Evolutionary conservation across 2,329 filamentous ascomycete genomes (phyloP), one percentile per base, ranked within the genome.

Genomic region (Macroventuria anomochaeta): DNA sequence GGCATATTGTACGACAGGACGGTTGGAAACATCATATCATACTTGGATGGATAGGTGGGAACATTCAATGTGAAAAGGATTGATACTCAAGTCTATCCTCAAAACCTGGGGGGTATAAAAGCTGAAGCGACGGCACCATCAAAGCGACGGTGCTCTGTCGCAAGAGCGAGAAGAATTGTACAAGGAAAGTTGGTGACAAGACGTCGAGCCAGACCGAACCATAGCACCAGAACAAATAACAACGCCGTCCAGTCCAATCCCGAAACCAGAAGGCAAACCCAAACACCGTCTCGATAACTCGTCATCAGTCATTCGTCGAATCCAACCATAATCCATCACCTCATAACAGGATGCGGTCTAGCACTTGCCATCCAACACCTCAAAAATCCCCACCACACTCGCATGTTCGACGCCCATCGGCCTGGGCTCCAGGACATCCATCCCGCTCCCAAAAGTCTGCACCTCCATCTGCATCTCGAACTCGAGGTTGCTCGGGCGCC

Each of bases 351-450:
- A 20, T 13, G 20, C 12, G 7, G 5, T 13, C 46, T 62, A 73
- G 41, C 55, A 64, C 58, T 65, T 67, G 1, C 72, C 71, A 25
- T 72, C 69, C 40, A 75, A 46, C 10, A 75, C 73, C 67, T 75
- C 70, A 32, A 75, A 75, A 26, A 75, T 75, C 18, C 73, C 70
- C 0, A 73, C 67, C 26, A 75, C 73, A 37, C 69, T 64, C 3
- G 67, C 66, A 1, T 57, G 48, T 26, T 41, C 53, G 6, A 18
- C 39, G 1, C 48, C 57, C 31, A 33, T 15, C 7, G 71, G 70
- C 46, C 73, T 21, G 0, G 73, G 73, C 62, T 75, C 73, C 3
- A 75, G 55, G 43, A 73, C 58, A 11, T 64, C 63, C 12, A 72
- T 40, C 47, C 70, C 69, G 29, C 61, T 53, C 18, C 61, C 62